These are phyloP conservation scores for Calonectria montana DNA, from an alignment of 2,329 filamentous ascomycete genomes.

Conservation along the genomic window DNA sequence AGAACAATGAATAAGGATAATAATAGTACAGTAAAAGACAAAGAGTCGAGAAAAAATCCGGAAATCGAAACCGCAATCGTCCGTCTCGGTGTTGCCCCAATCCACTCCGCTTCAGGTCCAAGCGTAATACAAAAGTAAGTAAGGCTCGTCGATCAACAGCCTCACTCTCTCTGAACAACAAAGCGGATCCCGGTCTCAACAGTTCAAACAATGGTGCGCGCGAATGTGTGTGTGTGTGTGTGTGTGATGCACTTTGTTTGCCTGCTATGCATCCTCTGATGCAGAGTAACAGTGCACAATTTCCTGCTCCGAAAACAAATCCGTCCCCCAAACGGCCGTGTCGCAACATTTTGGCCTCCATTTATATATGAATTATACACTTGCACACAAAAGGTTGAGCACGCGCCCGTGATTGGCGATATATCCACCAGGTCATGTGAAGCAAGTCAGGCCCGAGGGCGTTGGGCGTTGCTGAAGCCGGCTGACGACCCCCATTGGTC, in stretches of 20 bases:
- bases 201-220: not conserved
- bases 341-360: not conserved
- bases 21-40: not conserved
- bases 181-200: not conserved
- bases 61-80: not conserved
- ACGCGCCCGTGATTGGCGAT: conserved; percentile 16
- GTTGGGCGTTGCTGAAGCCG: conserved; percentile 10
- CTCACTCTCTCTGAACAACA: not conserved
- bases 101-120: not conserved
- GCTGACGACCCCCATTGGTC: conserved; percentile 14
- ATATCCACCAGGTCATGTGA: conserved; percentile 20
- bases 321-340: not conserved
- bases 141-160: conserved; percentile 2
- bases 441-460: conserved; percentile 13
- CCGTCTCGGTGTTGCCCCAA: not conserved
- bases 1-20: not conserved
- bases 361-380: conserved; percentile 10
- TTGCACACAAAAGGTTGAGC: not conserved
- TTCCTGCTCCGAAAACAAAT: not conserved
- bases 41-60: not conserved
- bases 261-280: not conserved
- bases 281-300: conserved; percentile 9
- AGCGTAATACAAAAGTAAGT: not conserved
- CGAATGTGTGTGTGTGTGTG: not conserved
- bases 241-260: not conserved